Evolutionary conservation across 371 early-diverging fungal genomes (phyloP).

Genomic region (Rhizopus stolonifer): DNA sequence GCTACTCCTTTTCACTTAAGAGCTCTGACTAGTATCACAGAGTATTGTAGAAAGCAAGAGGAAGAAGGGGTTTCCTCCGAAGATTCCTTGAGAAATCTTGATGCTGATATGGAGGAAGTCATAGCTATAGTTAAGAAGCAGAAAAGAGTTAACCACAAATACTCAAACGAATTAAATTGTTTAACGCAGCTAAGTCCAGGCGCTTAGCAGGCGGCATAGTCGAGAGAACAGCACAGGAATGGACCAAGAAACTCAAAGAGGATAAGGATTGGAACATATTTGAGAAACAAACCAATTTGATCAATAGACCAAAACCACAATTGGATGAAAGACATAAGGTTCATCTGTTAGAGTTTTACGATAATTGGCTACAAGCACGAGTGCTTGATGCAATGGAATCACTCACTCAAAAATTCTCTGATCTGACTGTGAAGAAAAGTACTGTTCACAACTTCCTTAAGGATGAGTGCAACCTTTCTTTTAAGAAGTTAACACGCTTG

Average conservation of each 20-base stretch:
- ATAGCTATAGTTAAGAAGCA: constrained; percentile 11
- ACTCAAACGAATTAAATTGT: constrained; percentile 17
- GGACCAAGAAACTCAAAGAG: constrained; percentile 17
- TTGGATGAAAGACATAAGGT: constrained; percentile 13
- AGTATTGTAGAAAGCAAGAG: constrained; percentile 11
- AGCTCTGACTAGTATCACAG: constrained; percentile 9
- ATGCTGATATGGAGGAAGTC: constrained; percentile 15
- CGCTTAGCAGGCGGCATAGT: constrained; percentile 9
- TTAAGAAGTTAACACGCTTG: constrained; percentile 9
- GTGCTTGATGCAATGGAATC: constrained; percentile 14
- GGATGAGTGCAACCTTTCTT: constrained; percentile 17
- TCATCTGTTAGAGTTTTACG: constrained; percentile 17
- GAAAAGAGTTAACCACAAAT: constrained; percentile 5
- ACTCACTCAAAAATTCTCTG: constrained; percentile 13
- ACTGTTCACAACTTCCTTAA: constrained; percentile 15
- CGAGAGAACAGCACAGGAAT: constrained; percentile 19
- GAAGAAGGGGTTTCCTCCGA: constrained; percentile 7
- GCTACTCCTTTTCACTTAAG: constrained; percentile 10
- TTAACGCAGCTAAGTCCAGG: constrained; percentile 14
- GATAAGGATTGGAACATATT: constrained; percentile 21
- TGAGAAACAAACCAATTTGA: constrained; percentile 16
- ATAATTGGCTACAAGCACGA: constrained; percentile 12
- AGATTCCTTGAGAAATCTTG: constrained; percentile 5
- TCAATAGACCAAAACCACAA: constrained; percentile 20
- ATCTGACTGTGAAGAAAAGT: constrained; percentile 14